A percentile compares a stretch with the other conserved stretches of the same genome.
phyloP scores from a whole-genome alignment of 371 early-diverging fungal genomes.

The Saksenaea oblongispora region DNA sequence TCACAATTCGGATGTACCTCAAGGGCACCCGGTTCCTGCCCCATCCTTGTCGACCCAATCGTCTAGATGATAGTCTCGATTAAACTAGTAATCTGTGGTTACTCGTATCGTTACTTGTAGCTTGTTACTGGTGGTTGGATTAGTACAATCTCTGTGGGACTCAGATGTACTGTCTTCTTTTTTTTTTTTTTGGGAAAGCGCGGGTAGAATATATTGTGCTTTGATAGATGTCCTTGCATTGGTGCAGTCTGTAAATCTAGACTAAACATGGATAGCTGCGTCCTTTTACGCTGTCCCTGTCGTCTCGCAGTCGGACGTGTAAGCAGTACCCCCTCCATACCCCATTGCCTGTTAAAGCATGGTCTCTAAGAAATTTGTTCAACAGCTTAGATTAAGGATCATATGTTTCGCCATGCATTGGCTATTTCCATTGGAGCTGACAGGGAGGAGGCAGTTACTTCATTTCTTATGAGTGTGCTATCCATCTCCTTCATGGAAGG shows the following conservation, averaged over 20 bases:
- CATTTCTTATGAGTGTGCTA: background rate
- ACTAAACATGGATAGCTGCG: background rate
- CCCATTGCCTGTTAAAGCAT: conserved; percentile 1
- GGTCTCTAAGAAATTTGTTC: background rate
- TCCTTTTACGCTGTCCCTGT: background rate
- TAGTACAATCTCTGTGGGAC: no score
- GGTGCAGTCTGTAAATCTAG: conserved; percentile 35
- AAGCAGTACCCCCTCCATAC: conserved; percentile 17
- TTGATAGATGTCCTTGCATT: conserved; percentile 20
- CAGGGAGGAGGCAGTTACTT: background rate
- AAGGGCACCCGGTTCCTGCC: conserved; percentile 21
- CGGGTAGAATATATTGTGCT: conserved; percentile 20
- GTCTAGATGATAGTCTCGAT: conserved; percentile 18
- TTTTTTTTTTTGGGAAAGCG: conserved; percentile 9
- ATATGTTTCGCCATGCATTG: background rate
- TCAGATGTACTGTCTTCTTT: no score
- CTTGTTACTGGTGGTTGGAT: background rate
- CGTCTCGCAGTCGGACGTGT: conserved; percentile 14
- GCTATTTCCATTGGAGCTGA: background rate
- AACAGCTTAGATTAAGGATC: background rate
- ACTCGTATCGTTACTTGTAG: conserved; percentile 7
- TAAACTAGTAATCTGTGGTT: conserved; percentile 32
- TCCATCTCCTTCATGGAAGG: background rate
- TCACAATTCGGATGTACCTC: conserved; percentile 41
- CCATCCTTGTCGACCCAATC: conserved; percentile 30